Base-by-base conservation (phyloP, 345 rosid species). In the Garcia nutans region DNA sequence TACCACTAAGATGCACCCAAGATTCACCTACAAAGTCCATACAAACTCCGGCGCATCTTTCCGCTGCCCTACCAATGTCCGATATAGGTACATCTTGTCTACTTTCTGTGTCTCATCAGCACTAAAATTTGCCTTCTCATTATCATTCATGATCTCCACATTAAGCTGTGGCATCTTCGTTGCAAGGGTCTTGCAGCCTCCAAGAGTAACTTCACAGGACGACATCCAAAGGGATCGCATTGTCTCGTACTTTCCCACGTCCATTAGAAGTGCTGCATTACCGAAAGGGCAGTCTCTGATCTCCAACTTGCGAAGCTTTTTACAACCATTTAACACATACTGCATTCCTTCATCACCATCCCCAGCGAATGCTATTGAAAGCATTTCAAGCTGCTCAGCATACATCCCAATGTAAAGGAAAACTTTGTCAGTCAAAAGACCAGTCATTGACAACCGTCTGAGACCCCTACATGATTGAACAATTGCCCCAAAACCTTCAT, bases 181-280 rank as follows among this genome's bases (percentile, higher is more conserved):
- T 0, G 98, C 97, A 12, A 96, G 85, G 19, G 80, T 77, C 79
- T 84, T 89, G 93, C 99, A 96, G 80, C 90, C 97, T 78, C 89
- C 97, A 9, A 96, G 91, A 77, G 99, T 92, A 76, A 93, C 86
- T 74, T 93, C 90, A 52, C 98, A 96, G 69, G 99, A 90, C 81
- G 99, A 96, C 98, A 96, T 96, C 99, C 99, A 93, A 93, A 96
- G 99, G 93, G 98, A 96, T 88, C 99, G 98, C 99, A 96, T 96
- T 89, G 98, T 88, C 76, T 93, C 96, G 82, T 96, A 93, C 97
- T 92, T 96, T 59, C 81, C 88, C 82, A 89, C 85, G 78, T 92
- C 99, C 80, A 67, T 78, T 73, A 90, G 86, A 85, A 96, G 99
- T 54, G 99, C 98, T 1, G 54, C 84, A 66, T 96, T 76, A 67